Evolutionary conservation across 345 rosid genomes (phyloP), one percentile per base, ranked within the genome.

Genomic region (Gossypium ekmanianum): DNA sequence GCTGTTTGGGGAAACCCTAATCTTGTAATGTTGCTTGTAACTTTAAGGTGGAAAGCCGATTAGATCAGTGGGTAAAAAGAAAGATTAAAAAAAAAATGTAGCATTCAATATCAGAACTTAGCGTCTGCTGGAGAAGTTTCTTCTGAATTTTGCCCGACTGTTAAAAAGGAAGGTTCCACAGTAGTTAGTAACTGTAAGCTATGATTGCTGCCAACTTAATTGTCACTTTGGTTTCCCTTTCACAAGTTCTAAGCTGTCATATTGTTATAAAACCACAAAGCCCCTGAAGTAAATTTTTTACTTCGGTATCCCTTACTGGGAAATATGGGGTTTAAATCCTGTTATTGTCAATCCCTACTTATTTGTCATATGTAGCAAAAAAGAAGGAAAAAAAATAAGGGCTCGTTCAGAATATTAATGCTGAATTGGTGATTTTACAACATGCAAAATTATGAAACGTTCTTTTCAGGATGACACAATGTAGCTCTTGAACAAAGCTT

Each of bases 401-500:
- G 7, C 41, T 34, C 41, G 1, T 5, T 4, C 41, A 34, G 7
- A 34, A 34, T 9, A 7, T 56, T 18, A 56, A 57, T 22, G 27
- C 14, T 20, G 61, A 20, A 57, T 57, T 57, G 27, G 6, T 20
- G 61, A 57, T 57, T 5, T 34, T 57, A 57, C 52, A 48, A 48
- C 29, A 22, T 57, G 61, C 14, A 57, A 57, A 57, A 20, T 22
- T 18, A 20, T 57, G 22, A 17, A 17, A 6, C 29, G 0, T n/a
- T 54, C 57, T 17, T 51, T 51, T 51, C 9, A 51, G 7, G 56
- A 51, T 5, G 59, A 18, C 22, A 22, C 24, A 55, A 50, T 50
- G 55, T 51, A 51, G 18, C 56, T 51, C 56, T 66, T 68, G 64
- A 75, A 26, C 80, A 75, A 73, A 11, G 73, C 59, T 70, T 80